phyloP scores from a whole-genome alignment of 257 asterid genomes.

The Linaria vulgaris region DNA sequence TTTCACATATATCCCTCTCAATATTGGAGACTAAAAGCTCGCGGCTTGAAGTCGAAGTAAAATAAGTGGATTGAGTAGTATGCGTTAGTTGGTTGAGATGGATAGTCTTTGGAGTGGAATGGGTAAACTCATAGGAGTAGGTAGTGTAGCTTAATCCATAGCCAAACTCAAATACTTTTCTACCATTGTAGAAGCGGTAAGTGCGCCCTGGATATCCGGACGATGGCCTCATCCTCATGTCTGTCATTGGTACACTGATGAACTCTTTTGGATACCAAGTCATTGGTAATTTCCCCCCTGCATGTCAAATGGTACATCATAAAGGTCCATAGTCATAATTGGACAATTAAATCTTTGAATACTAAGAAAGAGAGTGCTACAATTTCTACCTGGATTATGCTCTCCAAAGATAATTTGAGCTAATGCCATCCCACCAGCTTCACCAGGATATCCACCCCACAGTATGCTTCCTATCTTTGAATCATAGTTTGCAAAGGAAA shows the following conservation, averaged over 20 bases:
- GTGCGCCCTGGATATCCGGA: conserved; percentile 78
- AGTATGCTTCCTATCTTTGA: conserved; percentile 66
- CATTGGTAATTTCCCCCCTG: conserved; percentile 80
- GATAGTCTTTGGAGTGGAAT: conserved; percentile 52
- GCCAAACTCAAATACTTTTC: conserved; percentile 66
- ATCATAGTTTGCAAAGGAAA: conserved; percentile 56
- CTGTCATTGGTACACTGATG: conserved; percentile 67
- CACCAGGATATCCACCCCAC: conserved; percentile 94
- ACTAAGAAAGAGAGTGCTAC: neutral
- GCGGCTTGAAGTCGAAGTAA: conserved; percentile 25
- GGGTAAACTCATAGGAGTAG: conserved; percentile 43
- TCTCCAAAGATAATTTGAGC: conserved; percentile 71
- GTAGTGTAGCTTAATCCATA: conserved; percentile 78
- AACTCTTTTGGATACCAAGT: conserved; percentile 83
- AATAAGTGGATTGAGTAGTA: conserved; percentile 1
- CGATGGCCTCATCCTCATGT: conserved; percentile 77
- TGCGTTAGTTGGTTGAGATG: conserved; percentile 35
- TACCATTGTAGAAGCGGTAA: conserved; percentile 68
- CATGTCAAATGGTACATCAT: neutral
- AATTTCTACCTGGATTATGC: conserved; percentile 74
- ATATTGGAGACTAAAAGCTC: conserved; percentile 42
- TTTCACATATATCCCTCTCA: conserved; percentile 46
- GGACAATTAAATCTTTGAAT: neutral
- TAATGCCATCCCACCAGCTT: conserved; percentile 81
- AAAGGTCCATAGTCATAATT: too few species aligned